A percentile compares a stretch with the other conserved stretches of the same genome.
Evolutionary conservation across 73 alveolate species (phyloP).

Genomic region (Blepharisma japonicum): DNA sequence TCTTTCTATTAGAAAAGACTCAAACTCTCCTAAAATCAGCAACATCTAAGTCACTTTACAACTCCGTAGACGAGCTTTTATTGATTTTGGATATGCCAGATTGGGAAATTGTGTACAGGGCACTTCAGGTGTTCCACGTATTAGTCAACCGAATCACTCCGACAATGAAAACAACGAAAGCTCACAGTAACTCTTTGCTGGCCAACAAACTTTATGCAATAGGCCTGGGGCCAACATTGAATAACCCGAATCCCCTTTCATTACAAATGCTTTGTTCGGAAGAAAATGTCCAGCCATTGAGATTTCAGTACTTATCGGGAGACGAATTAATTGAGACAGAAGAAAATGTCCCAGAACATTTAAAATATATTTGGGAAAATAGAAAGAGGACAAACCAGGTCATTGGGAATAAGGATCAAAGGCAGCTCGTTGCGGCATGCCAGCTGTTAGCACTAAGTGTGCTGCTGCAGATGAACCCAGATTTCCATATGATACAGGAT

Average conservation of each 20-base stretch:
- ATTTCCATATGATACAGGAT: not conserved
- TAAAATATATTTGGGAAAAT: not conserved
- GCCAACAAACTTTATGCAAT: conserved; percentile 24
- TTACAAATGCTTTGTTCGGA: not conserved
- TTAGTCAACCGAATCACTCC: conserved; percentile 29
- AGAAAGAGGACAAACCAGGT: not conserved
- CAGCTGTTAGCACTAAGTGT: conserved; percentile 23
- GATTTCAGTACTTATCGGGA: not conserved
- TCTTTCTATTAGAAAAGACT: conserved; percentile 16
- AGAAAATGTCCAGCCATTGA: not conserved
- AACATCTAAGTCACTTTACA: conserved; percentile 5
- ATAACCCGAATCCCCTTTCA: conserved; percentile 9
- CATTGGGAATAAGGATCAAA: not conserved
- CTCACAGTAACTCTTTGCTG: conserved; percentile 4
- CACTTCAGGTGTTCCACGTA: conserved; percentile 12
- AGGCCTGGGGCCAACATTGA: conserved; percentile 12
- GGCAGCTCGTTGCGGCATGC: conserved; percentile 5
- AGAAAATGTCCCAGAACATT: conserved; percentile 21
- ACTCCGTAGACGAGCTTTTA: conserved; percentile 10
- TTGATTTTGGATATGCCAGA: not conserved
- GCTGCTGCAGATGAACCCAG: conserved; percentile 15
- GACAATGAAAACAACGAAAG: conserved; percentile 23
- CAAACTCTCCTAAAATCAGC: not conserved
- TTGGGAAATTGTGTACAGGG: not conserved
- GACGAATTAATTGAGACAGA: not conserved